A percentile compares a stretch with the other conserved stretches of the same genome.
These are phyloP conservation scores for Dentipellis sp. DNA, from an alignment of 768 basidiomycete species.

Conservation along the genomic window DNA sequence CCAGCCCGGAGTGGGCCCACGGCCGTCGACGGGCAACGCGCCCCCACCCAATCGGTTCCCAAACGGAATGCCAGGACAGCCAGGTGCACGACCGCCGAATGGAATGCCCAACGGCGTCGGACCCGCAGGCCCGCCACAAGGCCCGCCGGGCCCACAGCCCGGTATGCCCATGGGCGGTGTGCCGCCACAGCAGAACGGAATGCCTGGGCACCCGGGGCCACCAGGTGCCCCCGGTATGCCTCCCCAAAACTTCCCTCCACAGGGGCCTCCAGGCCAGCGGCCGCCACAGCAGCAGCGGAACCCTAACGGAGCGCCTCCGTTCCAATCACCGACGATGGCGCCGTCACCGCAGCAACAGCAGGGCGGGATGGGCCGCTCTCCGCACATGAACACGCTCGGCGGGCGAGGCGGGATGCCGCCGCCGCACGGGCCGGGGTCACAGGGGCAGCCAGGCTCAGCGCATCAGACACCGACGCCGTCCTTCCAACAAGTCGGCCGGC, in stretches of 20 bases:
- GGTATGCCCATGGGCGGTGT: slow-evolving; percentile 9
- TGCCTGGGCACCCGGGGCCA: slow-evolving; percentile 1
- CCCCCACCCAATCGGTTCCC: slow-evolving; percentile 18
- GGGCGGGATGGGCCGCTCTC: slow-evolving; percentile 22
- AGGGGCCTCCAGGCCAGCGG: slow-evolving; percentile 19
- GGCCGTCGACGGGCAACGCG: slow-evolving; percentile 11
- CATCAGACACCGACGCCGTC: slow-evolving; percentile 30
- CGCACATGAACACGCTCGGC: slow-evolving; percentile 25
- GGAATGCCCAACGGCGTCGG: slow-evolving; percentile 23
- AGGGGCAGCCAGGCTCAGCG: slow-evolving; percentile 26
- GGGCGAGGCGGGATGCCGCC: slow-evolving; percentile 46
- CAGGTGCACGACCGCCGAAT: slow-evolving; percentile 10
- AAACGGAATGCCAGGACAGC: slow-evolving; percentile 25
- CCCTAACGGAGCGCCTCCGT: slow-evolving; percentile 38
- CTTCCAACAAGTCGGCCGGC: slow-evolving; percentile 36
- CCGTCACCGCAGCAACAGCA: slow-evolving; percentile 45
- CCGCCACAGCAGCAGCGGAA: slow-evolving; percentile 33
- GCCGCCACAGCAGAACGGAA: slow-evolving; percentile 21
- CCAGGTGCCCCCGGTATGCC: slow-evolving; percentile 7
- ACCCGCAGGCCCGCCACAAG: slow-evolving; percentile 15
- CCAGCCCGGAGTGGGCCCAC: not conserved
- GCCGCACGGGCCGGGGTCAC: slow-evolving; percentile 33
- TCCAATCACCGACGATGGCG: slow-evolving; percentile 58
- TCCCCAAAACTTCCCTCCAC: slow-evolving; percentile 1
- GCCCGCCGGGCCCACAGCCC: slow-evolving; percentile 7